Evolutionary conservation across 768 basidiomycete species (phyloP), one percentile per base, ranked within the genome.

Genomic region (Mrakia gelida): DNA sequence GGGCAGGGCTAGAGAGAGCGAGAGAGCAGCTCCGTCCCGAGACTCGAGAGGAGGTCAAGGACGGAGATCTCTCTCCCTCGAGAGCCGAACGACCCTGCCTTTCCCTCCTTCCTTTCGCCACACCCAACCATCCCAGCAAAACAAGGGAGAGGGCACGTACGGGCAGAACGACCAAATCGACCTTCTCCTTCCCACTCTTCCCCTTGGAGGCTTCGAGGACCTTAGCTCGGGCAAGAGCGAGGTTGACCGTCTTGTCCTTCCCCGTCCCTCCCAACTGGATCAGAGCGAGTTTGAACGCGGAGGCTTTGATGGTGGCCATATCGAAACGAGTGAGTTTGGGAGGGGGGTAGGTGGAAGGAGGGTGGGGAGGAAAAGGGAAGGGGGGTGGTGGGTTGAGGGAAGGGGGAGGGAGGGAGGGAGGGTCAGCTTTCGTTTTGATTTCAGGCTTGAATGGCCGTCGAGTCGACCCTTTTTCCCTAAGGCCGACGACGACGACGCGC

Each of bases 201-300:
- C 80, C 82, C 10, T 81, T 80, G 2, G 89, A 90, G 11, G 93
- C 96, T 81, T 88, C 89, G n/a, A 88, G 82, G 73, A 97, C 89
- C 88, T 92, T 90, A 54, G 91, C 89, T 49, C 89, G 86, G 3
- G 96, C 96, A 88, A 94, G 92, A 65, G 86, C 87, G 77, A 99
- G 87, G 84, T 98, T 98, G 23, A 88, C 80, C 0, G 86, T 80
- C 85, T 98, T 98, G 85, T 90, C 88, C 0, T 88, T 80, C 28
- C 90, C 88, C 52, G 92, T 86, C 74, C 86, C 86, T n/a, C 93
- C 93, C 6, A 99, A 89, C 84, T 99, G 97, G 76, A 98, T 89
- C 67, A 98, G 87, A 0, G 95, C 94, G 74, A 99, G 88, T 32
- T 52, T 65, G 74, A 79, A 79, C 2, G 78, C 49, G 15, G 63